These are phyloP conservation scores for Epichloe brachyelytri DNA, from an alignment of 2,329 filamentous ascomycete genomes.

Conservation along the genomic window DNA sequence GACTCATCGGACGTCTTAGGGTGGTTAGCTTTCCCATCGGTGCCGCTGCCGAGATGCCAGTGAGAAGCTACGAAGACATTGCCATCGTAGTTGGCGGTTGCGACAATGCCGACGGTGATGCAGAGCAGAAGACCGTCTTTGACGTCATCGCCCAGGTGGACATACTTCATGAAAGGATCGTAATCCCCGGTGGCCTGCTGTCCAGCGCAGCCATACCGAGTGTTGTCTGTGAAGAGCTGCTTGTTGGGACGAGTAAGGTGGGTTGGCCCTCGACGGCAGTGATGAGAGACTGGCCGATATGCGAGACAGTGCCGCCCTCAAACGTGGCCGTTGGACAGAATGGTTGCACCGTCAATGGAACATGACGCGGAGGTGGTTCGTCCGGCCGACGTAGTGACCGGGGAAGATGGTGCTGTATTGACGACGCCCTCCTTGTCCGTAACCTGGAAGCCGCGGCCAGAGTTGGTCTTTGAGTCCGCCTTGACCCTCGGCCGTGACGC, in stretches of 20 bases:
- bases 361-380: constrained; percentile 28
- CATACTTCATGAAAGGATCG: constrained; percentile 46
- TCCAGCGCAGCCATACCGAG: constrained; percentile 32
- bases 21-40: neutral
- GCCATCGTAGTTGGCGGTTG: constrained; percentile 3
- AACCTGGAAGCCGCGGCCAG: constrained; percentile 26
- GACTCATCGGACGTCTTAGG: neutral
- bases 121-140: constrained; percentile 39
- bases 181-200: constrained; percentile 33
- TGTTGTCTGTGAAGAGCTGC: constrained; percentile 26
- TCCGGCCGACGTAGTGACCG: constrained; percentile 30
- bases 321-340: constrained; percentile 37
- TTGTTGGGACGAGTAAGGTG: constrained; percentile 33
- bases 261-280: constrained; percentile 35
- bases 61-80: constrained; percentile 2
- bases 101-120: constrained; percentile 38
- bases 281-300: constrained; percentile 37
- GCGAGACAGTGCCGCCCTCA: constrained; percentile 33
- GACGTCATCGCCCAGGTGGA: constrained; percentile 38
- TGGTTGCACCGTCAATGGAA: constrained; percentile 15
- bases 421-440: constrained; percentile 24
- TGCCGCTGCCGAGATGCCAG: constrained; percentile 3
- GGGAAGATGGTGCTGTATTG: constrained; percentile 28
- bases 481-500: constrained; percentile 23
- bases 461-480: constrained; percentile 23